Percentiles rank a stretch among this genome's conserved stretches.
These are phyloP conservation scores for Wickerhamiella allomyrinae DNA, from an alignment of 805 yeast species.

Conservation along the genomic window DNA sequence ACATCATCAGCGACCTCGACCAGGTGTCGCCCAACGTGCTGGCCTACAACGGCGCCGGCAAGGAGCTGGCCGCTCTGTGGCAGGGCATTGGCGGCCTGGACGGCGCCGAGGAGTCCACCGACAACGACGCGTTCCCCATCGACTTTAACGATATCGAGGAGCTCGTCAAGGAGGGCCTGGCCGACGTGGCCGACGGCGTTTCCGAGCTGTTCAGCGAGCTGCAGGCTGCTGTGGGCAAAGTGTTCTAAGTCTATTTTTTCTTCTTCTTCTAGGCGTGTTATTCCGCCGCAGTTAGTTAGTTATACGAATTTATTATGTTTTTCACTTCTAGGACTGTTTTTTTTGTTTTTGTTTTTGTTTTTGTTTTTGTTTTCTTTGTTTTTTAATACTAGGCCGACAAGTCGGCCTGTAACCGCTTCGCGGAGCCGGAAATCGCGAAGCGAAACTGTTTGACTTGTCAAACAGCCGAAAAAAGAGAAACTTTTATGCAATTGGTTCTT, in stretches of 20 bases:
- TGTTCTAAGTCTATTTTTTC: neutral
- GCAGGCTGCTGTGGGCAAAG: neutral
- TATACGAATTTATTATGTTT: no score
- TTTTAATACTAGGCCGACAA: no score
- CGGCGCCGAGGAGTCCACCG: conserved; percentile 2
- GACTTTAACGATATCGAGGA: conserved; percentile 5
- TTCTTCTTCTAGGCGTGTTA: neutral
- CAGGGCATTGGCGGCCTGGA: neutral
- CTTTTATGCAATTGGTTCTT: no score
- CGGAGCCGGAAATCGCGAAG: no score
- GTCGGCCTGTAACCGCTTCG: no score
- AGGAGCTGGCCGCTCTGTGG: conserved; percentile 40
- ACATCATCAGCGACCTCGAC: conserved; percentile 32
- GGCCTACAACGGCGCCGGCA: conserved; percentile 49
- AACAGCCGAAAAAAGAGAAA: no score
- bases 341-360: no score
- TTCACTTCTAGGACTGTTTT: no score
- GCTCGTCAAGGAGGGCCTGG: conserved; percentile 5
- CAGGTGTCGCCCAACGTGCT: conserved; percentile 42
- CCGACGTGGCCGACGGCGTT: conserved; percentile 5
- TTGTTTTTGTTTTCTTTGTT: no score
- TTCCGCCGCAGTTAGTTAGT: no score
- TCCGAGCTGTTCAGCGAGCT: conserved; percentile 10
- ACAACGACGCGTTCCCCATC: conserved; percentile 1
- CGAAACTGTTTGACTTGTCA: no score